Conservation (phyloP, 805 yeast genomes). For the Suhomyces emberorum region DNA sequence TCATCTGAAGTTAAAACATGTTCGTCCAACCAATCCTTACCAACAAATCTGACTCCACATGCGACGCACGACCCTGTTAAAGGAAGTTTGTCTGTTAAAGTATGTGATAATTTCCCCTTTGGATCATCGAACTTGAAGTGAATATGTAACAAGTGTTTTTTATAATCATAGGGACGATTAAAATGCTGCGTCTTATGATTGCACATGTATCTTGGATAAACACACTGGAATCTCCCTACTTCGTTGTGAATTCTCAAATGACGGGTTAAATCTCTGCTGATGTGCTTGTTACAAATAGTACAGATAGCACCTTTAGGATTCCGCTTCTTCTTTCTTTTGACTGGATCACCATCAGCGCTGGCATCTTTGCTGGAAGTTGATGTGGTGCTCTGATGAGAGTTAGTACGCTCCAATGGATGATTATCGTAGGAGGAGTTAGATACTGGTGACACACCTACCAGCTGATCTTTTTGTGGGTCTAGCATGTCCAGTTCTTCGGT, state of each 20-base stretch:
- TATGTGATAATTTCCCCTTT: constrained; percentile 36
- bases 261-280: constrained; percentile 39
- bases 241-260: constrained; percentile 45
- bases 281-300: constrained; percentile 37
- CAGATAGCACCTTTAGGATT: constrained; percentile 37
- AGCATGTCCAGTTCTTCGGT: background rate
- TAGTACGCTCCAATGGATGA: constrained; percentile 1
- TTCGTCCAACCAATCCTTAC: constrained; percentile 52
- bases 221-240: constrained; percentile 41
- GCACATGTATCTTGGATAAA: constrained; percentile 38
- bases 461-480: background rate
- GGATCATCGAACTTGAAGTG: constrained; percentile 44
- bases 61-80: constrained; percentile 36
- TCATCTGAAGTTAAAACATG: constrained; percentile 42
- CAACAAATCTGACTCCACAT: constrained; percentile 49
- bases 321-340: constrained; percentile 20
- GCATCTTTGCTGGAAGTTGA: background rate
- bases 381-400: background rate
- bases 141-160: constrained; percentile 41
- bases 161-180: constrained; percentile 45
- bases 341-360: background rate
- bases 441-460: background rate
- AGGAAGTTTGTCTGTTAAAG: constrained; percentile 40
- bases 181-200: constrained; percentile 41
- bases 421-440: background rate